Evolutionary conservation across 495 filamentous ascomycete species (phyloP), one percentile per base, ranked within the genome.

Genomic region (Sordaria brevicollis): DNA sequence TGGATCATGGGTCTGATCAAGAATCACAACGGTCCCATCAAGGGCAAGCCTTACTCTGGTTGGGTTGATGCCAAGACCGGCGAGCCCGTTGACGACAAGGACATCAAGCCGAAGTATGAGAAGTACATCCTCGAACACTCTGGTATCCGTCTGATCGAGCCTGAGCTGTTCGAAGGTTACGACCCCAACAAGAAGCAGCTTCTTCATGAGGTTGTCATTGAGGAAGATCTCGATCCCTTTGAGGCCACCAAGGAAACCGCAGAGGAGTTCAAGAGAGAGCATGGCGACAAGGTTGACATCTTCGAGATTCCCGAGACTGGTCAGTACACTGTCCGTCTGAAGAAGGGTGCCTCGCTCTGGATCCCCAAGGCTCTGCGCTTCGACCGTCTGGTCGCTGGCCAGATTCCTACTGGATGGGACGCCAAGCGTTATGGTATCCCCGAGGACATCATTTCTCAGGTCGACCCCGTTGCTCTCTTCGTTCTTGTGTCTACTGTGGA

Each of bases 1-100:
- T 99, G 95, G 95, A 92, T 99, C 77, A 99, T 98, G 95, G 96
- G 96, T 69, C 89, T 98, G 69, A 98, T 99, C 81, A 96, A 92
- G 83, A 96, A 99, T 78, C 92, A 97, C 83, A 97, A 98, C 73
- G 96, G 95, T n/a, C 92, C 93, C 8, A 89, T 99, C 78, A 98
- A 98, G 82, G 95, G 96, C 77, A 91, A 97, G 83, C 89, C 90
- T 49, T 98, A 99, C 81, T 92, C 95, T 65, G 95, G 95, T 69
- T 99, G 95, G 95, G 93, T 98, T 68, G 95, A 99, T 76, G 86
- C 87, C 71, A 97, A 97, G 87, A 89, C 92, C 49, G 90, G 92
- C 17, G 94, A 98, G 66, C 95, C 95, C 11, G 93, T 99, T 35
- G 94, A 98, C 71, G 95, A 99, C 82, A 97, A 97, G 82, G 96